Evolutionary conservation across 2,329 filamentous ascomycete genomes (phyloP).

Genomic region (Penicillium decumbens): DNA sequence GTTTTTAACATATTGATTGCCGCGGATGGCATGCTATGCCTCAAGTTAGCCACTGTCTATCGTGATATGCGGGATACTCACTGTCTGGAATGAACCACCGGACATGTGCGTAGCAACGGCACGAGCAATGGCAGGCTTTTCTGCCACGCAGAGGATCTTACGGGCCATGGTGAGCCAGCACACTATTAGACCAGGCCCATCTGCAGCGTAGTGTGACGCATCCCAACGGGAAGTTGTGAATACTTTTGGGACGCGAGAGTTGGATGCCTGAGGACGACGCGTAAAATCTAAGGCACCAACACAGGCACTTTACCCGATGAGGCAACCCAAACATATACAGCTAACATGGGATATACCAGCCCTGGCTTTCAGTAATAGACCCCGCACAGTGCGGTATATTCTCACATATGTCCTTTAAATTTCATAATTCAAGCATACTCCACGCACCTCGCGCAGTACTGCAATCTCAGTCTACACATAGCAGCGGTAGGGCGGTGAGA

Average conservation of each 20-base stretch:
- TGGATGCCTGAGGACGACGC: slow-evolving; percentile 9
- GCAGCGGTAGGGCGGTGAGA: too few relatives aligned
- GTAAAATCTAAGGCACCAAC: slow-evolving; percentile 9
- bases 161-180: slow-evolving; percentile 34
- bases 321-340: slow-evolving; percentile 15
- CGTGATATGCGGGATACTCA: slow-evolving; percentile 43
- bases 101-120: slow-evolving; percentile 86
- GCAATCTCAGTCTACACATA: too few relatives aligned
- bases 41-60: slow-evolving; percentile 17
- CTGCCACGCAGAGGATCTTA: slow-evolving; percentile 69
- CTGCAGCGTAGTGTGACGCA: not conserved
- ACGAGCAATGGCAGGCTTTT: slow-evolving; percentile 93
- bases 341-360: too few relatives aligned
- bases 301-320: slow-evolving; percentile 13
- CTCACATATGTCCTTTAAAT: too few relatives aligned
- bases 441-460: too few relatives aligned
- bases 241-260: slow-evolving; percentile 19
- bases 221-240: slow-evolving; percentile 8
- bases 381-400: too few relatives aligned
- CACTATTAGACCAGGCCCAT: slow-evolving; percentile 9
- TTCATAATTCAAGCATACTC: too few relatives aligned
- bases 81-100: slow-evolving; percentile 66
- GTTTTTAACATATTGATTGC: slow-evolving; percentile 81
- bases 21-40: slow-evolving; percentile 59
- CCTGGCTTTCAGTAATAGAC: too few relatives aligned